Base-by-base conservation (phyloP, 2,329 filamentous ascomycete species). In the Aspergillus clavatus region DNA sequence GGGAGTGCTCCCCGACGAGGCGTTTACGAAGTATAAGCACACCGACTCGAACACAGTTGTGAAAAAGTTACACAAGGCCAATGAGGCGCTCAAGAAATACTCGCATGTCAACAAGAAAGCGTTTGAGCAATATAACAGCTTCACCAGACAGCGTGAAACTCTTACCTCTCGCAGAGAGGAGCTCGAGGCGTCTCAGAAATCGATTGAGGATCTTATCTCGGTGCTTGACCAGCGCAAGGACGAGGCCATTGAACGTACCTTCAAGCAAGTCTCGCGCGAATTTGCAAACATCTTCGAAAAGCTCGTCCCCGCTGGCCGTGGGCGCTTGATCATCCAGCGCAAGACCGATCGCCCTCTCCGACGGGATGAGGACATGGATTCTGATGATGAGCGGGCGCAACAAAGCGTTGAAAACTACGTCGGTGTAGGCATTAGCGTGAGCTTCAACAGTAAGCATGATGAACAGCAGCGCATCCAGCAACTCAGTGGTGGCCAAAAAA, bases 21-120 rank as follows among this genome's bases (percentile, higher is more conserved):
- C 91, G 0, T 93, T 95, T 63, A 87, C 87, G 54, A 93, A 90
- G 61, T 98, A 95, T 65, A 83, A 87, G 60, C 85, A 84, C 56
- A 86, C 89, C 66, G 85, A 89, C 56, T 82, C 84, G 21, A 87
- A 90, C 51, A 81, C 78, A 40, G 86, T 91, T 43, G 76, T 78
- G 42, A 79, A 79, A 60, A 83, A 84, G 45, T 80, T 97, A 19
- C 89, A 93, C 71, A 94, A 90, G 61, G 89, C 91, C 60, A 94
- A 95, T 52, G 88, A 95, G 57, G 83, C 87, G 0, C 76, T 97
- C 43, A 97, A 97, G 72, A 95, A 96, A 66, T 97, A 93, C 72
- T 89, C 89, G 44, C 89, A 96, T 60, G 90, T 98, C 72, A 98
- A 98, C 79, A 98, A 97, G 73, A 97, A 98, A 72, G 93, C 93